Evolutionary conservation across 768 basidiomycete species (phyloP).

Genomic region (Naematelia encephala): DNA sequence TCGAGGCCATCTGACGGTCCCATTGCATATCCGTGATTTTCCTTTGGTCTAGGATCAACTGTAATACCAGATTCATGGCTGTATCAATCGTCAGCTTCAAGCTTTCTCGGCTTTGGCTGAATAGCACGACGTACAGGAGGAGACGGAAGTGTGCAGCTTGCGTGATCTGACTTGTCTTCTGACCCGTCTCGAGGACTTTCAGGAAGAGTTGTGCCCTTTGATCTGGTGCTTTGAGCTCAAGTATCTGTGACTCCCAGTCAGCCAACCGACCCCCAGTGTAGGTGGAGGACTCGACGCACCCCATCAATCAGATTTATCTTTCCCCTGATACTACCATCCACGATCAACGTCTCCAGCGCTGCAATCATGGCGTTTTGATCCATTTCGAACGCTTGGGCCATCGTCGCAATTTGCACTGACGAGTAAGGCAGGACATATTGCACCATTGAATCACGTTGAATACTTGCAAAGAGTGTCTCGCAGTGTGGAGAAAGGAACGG

Average conservation of each 20-base stretch:
- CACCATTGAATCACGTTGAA: slow-evolving; percentile 73
- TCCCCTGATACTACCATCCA: slow-evolving; percentile 70
- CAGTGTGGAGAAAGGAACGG: slow-evolving; percentile 73
- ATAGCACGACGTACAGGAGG: slow-evolving; percentile 76
- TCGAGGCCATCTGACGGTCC: background rate
- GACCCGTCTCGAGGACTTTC: slow-evolving; percentile 68
- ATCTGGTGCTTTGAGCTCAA: slow-evolving; percentile 75
- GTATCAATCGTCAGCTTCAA: background rate
- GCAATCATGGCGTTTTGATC: slow-evolving; percentile 65
- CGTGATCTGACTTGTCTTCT: slow-evolving; percentile 68
- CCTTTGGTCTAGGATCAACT: slow-evolving; percentile 29
- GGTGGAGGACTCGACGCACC: slow-evolving; percentile 52
- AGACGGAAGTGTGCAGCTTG: slow-evolving; percentile 76
- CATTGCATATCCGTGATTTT: background rate
- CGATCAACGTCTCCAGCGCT: slow-evolving; percentile 74
- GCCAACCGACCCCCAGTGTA: background rate
- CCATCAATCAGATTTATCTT: slow-evolving; percentile 87
- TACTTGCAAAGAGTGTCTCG: slow-evolving; percentile 61
- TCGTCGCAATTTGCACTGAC: slow-evolving; percentile 74
- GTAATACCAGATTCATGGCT: slow-evolving; percentile 34
- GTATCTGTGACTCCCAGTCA: slow-evolving; percentile 56
- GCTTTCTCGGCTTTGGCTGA: background rate
- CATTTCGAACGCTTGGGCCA: slow-evolving; percentile 85
- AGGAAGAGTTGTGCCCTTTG: slow-evolving; percentile 73
- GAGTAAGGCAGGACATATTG: slow-evolving; percentile 89